Evolutionary conservation across 2,329 filamentous ascomycete genomes (phyloP).

Genomic region (Juglanconis sp.): DNA sequence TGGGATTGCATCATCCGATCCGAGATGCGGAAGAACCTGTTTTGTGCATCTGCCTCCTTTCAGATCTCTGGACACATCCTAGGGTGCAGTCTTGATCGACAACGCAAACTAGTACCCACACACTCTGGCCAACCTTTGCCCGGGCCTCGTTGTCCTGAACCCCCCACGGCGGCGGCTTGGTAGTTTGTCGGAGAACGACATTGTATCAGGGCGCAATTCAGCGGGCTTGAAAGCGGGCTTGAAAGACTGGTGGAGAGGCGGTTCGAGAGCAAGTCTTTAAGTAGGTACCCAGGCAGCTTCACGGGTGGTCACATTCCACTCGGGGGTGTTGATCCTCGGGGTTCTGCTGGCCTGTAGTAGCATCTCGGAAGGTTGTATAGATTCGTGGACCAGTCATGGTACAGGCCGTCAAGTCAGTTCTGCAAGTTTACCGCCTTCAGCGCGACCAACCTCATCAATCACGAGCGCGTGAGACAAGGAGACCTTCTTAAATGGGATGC

Average conservation of each 20-base stretch:
- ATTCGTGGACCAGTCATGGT: background rate
- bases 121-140: no score
- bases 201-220: background rate
- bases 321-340: background rate
- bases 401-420: background rate
- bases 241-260: background rate
- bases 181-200: background rate
- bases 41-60: no score
- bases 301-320: background rate
- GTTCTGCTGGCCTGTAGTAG: background rate
- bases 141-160: no score
- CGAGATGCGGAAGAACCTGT: no score
- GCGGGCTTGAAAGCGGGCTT: background rate
- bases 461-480: background rate
- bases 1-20: no score
- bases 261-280: background rate
- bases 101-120: no score
- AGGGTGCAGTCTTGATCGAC: no score
- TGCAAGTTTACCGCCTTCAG: background rate
- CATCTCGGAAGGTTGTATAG: background rate
- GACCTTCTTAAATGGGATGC: background rate
- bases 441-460: background rate
- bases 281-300: background rate
- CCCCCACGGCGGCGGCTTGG: background rate
- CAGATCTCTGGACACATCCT: no score